Base-by-base conservation (phyloP, 495 filamentous ascomycete genomes). In the Pseudomonodictys pantanalensis region DNA sequence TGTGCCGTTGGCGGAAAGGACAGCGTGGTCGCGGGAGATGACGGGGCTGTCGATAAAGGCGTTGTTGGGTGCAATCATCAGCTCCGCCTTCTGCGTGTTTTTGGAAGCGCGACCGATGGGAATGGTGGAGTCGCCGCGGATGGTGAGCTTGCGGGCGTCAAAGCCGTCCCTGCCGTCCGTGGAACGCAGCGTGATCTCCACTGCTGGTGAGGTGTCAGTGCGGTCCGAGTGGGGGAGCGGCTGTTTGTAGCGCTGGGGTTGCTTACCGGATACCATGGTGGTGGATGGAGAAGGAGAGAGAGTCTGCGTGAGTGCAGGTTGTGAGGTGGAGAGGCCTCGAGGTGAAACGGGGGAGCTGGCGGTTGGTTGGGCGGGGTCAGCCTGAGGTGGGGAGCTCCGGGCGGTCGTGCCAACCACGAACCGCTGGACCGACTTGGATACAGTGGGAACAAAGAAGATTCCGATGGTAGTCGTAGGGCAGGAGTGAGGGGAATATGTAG, bases 11-110 rank as follows among this genome's bases (percentile, higher is more conserved):
- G 44, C 35, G 8, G 48, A 43, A 8, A 95, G 65, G 48, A 79
- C 73, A 10, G 89, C 91, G 75, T 96, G 91, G 9, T 81, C 70
- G 26, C 91, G 79, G 25, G 89, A 93, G 79, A 96, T 87, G 23
- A 95, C 88, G 0, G 88, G 82, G 64, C 84, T 90, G 29, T 91
- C 82, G 58, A 91, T 90, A 78, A 83, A 89, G 9, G 77, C 86
- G 73, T 95, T 96, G 52, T 84, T 69, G 2, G 38, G 30, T 23
- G 70, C 68, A 15, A 79, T 74, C 8, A 71, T 35, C 9, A 86
- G 74, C 8, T 48, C 30, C 51, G 79, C 77, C 69, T 84, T 84
- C 26, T 43, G 62, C 12, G 76, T 71, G 35, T 78, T 81, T 60
- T 82, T 83, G 1, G 86, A 88, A 12, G 83, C 75, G 64, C 86